Conservation (phyloP, 768 basidiomycete genomes). For the Trametes punicea region DNA sequence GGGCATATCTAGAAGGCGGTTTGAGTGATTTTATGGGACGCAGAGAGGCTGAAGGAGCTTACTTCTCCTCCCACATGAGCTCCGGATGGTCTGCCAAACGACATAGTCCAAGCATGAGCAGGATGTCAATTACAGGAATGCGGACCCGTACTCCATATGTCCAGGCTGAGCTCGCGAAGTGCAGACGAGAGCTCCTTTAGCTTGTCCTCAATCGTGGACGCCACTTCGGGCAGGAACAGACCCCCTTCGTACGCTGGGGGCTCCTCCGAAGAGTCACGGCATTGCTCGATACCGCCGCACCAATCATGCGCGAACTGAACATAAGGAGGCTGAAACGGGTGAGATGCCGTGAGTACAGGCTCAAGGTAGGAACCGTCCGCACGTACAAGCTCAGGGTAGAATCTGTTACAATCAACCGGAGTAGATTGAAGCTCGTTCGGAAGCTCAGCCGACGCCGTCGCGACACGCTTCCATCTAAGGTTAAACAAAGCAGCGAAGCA, state of each 20-base stretch:
- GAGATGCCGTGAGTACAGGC: neutral
- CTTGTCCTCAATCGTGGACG: slow-evolving; percentile 49
- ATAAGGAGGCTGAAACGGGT: slow-evolving; percentile 4
- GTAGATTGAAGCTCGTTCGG: no score
- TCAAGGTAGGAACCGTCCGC: no score
- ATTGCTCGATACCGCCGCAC: slow-evolving; percentile 1
- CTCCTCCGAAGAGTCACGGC: neutral
- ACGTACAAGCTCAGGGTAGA: no score
- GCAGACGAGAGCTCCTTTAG: slow-evolving; percentile 50
- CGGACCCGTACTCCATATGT: slow-evolving; percentile 60
- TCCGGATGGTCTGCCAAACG: slow-evolving; percentile 20
- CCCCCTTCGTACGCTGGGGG: slow-evolving; percentile 25
- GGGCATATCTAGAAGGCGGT: slow-evolving; percentile 54
- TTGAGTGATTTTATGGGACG: slow-evolving; percentile 3
- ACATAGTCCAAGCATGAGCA: neutral
- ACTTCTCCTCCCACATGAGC: slow-evolving; percentile 18
- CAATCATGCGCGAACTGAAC: slow-evolving; percentile 11
- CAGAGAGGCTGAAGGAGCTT: slow-evolving; percentile 36
- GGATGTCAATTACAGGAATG: neutral
- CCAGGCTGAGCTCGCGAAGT: slow-evolving; percentile 62
- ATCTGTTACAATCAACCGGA: no score
- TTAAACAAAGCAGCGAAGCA: slow-evolving; percentile 12
- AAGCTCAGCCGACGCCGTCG: neutral
- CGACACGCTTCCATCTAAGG: neutral
- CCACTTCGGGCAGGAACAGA: slow-evolving; percentile 34